phyloP scores from a whole-genome alignment of 2,329 filamentous ascomycete species.

The Cordyceps militaris region DNA sequence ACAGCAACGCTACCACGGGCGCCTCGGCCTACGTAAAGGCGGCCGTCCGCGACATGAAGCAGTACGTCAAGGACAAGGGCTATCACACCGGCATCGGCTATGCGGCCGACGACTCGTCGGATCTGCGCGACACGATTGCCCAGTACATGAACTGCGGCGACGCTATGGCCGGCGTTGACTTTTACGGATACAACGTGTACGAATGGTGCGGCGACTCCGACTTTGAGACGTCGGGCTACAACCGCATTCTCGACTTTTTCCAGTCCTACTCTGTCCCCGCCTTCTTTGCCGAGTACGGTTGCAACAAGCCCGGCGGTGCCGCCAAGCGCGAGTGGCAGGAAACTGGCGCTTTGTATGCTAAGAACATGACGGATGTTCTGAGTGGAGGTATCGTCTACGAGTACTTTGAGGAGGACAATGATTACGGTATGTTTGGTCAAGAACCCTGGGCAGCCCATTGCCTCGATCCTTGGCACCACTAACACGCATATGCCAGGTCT shows the following conservation, averaged over 20 bases:
- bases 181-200: constrained; percentile 99
- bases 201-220: constrained; percentile 91
- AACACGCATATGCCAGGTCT: constrained; percentile 43
- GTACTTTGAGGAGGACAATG: constrained; percentile 87
- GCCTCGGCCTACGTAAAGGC: constrained; percentile 96
- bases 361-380: constrained; percentile 78
- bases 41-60: constrained; percentile 91
- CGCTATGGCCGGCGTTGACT: constrained; percentile 66
- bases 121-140: constrained; percentile 74
- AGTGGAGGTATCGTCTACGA: constrained; percentile 98
- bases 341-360: constrained; percentile 70
- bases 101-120: constrained; percentile 85
- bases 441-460: too few relatives aligned
- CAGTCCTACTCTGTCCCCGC: constrained; percentile 82
- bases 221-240: constrained; percentile 71
- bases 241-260: constrained; percentile 79
- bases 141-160: constrained; percentile 90
- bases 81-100: constrained; percentile 90
- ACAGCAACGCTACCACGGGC: constrained; percentile 77
- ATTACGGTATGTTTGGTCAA: constrained; percentile 59
- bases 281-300: constrained; percentile 99
- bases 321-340: constrained; percentile 76
- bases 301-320: constrained; percentile 60
- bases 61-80: constrained; percentile 75
- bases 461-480: background rate